A percentile compares a stretch with the other conserved stretches of the same genome.
Conservation (phyloP, 139 green algal species). For the Chlamydomonas eustigma region DNA sequence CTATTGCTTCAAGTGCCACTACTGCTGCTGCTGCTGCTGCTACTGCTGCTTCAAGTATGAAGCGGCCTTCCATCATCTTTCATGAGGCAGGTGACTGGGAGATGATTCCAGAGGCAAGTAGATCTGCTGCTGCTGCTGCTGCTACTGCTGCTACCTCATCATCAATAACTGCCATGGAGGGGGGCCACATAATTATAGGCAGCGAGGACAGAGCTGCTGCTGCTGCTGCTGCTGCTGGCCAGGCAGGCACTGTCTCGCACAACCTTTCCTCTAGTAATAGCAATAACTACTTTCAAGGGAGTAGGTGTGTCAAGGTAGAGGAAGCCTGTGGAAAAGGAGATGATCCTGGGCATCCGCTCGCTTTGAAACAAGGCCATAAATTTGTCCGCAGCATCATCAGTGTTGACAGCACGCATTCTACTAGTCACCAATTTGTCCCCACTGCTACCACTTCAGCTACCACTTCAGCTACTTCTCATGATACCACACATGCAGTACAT, state of each 20-base stretch:
- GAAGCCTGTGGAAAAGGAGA: no score
- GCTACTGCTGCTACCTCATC: background rate
- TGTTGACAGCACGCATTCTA: no score
- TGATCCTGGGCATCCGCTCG: background rate
- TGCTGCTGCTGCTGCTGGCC: background rate
- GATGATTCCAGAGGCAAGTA: background rate
- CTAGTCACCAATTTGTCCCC: no score
- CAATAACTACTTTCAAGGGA: no score
- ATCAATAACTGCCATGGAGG: no score
- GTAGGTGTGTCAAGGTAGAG: no score
- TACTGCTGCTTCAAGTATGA: background rate
- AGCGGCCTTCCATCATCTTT: constrained; percentile 27
- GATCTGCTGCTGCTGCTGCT: background rate
- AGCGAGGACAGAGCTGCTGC: background rate
- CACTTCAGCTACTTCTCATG: background rate
- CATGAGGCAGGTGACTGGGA: constrained; percentile 9
- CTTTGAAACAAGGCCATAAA: background rate
- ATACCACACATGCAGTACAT: no score
- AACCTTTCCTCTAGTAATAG: background rate
- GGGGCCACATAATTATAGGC: no score
- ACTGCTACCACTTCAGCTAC: background rate
- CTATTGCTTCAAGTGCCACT: no score
- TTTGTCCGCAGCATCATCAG: no score
- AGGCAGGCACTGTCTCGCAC: background rate
- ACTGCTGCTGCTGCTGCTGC: no score